These are phyloP conservation scores for Thalassiosira livingstoniorum DNA, from an alignment of 352 stramenopile species.

Conservation along the genomic window DNA sequence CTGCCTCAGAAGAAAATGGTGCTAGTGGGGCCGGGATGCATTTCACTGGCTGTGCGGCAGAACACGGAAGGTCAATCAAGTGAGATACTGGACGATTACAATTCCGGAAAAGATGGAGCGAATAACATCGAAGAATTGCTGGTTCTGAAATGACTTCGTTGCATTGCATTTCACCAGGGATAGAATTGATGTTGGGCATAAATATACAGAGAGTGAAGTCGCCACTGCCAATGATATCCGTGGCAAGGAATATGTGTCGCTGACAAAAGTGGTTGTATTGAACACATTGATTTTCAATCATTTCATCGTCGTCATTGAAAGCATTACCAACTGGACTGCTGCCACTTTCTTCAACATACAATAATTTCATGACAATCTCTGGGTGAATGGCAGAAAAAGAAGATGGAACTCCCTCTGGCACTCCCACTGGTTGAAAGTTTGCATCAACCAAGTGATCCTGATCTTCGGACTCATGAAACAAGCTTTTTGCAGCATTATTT, in stretches of 20 bases:
- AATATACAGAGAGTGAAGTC: constrained; percentile 57
- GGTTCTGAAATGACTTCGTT: constrained; percentile 10
- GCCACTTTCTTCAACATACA: constrained; percentile 37
- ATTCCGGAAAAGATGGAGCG: constrained; percentile 2
- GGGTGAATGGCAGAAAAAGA: constrained; percentile 61
- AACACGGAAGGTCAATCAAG: constrained; percentile 53
- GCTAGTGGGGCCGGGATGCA: constrained; percentile 61
- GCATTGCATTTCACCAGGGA: background rate
- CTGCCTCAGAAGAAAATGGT: constrained; percentile 32
- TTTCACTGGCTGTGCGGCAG: constrained; percentile 63
- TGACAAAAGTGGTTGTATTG: constrained; percentile 8
- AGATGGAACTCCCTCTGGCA: constrained; percentile 24
- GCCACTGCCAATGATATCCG: constrained; percentile 42
- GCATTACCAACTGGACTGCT: constrained; percentile 4
- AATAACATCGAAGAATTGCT: constrained; percentile 24
- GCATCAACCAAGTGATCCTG: background rate
- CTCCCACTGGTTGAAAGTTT: background rate
- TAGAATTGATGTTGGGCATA: constrained; percentile 33
- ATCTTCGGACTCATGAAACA: background rate
- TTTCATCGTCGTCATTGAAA: background rate
- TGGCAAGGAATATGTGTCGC: constrained; percentile 55
- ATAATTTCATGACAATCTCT: constrained; percentile 41
- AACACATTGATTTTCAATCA: too few species aligned
- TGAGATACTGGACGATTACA: constrained; percentile 37
- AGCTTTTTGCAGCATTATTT: too few species aligned